Conservation (phyloP, 176 grass and related monocot species). For the Phragmites australis region DNA sequence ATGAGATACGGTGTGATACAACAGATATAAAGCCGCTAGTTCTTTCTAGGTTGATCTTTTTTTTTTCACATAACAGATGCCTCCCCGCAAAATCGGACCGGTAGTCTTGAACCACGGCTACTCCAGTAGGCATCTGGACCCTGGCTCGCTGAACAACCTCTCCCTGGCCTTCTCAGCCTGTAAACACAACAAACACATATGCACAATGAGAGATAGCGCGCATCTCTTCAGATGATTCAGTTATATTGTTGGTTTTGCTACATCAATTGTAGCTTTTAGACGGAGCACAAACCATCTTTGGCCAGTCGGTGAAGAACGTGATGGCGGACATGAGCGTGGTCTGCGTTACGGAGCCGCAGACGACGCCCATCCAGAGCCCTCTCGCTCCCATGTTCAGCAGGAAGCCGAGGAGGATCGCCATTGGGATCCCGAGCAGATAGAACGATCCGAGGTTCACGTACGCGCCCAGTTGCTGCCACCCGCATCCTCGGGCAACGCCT, state of each 20-base stretch:
- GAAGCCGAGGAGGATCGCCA: constrained; percentile 61
- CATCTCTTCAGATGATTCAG: too few species aligned
- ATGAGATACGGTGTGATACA: too few species aligned
- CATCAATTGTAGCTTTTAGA: background rate
- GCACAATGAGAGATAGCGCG: background rate
- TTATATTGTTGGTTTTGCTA: background rate
- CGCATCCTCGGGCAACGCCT: constrained; percentile 85
- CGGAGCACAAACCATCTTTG: constrained; percentile 57
- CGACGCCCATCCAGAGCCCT: constrained; percentile 85
- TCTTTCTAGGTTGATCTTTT: too few species aligned
- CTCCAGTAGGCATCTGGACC: constrained; percentile 15
- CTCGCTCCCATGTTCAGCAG: constrained; percentile 55
- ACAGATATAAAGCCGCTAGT: too few species aligned
- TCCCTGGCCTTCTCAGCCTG: constrained; percentile 62
- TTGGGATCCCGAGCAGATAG: constrained; percentile 74
- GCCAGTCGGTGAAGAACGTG: constrained; percentile 78
- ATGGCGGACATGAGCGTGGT: constrained; percentile 52
- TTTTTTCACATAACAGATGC: background rate
- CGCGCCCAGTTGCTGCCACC: constrained; percentile 85
- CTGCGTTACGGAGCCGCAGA: constrained; percentile 76
- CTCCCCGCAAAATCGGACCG: background rate
- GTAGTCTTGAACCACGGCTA: background rate
- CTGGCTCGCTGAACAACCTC: constrained; percentile 46
- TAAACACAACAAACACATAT: background rate
- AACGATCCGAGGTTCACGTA: constrained; percentile 87